Evolutionary conservation across 2,329 filamentous ascomycete species (phyloP), one percentile per base, ranked within the genome.

Genomic region (Penicillium sp.): DNA sequence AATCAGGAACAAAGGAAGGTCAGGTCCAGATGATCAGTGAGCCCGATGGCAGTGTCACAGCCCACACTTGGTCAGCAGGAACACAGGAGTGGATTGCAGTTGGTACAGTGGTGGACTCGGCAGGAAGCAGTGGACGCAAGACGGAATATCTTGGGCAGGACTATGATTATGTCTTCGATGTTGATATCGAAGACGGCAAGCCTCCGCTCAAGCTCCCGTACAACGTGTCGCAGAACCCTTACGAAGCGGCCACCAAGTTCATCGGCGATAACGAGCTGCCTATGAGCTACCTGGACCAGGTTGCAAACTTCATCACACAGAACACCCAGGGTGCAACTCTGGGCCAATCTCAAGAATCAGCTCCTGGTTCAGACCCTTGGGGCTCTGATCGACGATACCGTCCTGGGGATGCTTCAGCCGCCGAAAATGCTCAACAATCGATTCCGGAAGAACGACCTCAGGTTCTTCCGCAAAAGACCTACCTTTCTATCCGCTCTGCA

Each of bases 141-240:
- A 83, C 84, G 7, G 80, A 86, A 51, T 87, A 92, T 67, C 79
- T 89, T 1, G 92, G 92, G 28, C 84, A 95, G 67, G 89, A 92
- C 55, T 99, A 95, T 69, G 94, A 99, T 68, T 96, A 88, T 64
- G 92, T 99, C 8, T 97, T 97, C 61, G 92, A 96, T 66, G 92
- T 96, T 24, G 92, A 96, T 63, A 95, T 96, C 56, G 90, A 96
- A 69, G 92, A 96, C 64, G 92, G 91, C 46, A 92, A 95, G 66
- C 92, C 92, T 11, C 85, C 92, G 0, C 78, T 97, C 41, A 96
- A 96, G 71, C 79, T 97, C n/a, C 91, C 92, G 0, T 97, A 89
- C 74, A 96, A 97, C 68, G 80, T 92, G 11, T 90, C 88, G 1
- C 88, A 96, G 67, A 96, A 96, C 61, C 90, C 91, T 0, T 97